Percentiles rank a stretch among this genome's conserved stretches.
phyloP scores from a whole-genome alignment of 164 flowering plant species.

The Santalum album region DNA sequence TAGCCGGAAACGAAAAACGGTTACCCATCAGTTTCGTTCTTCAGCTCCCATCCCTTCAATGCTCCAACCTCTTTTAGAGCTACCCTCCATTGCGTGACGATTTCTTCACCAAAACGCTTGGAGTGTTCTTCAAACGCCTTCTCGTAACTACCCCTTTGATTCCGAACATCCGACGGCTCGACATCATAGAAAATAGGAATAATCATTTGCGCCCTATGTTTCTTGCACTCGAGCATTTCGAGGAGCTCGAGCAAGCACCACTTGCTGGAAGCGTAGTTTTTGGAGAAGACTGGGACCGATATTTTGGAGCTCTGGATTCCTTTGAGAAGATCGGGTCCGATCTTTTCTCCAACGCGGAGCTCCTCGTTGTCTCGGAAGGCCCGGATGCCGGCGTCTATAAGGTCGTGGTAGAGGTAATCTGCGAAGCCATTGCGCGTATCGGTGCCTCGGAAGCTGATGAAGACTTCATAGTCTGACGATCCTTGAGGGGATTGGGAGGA shows the following conservation, averaged over 20 bases:
- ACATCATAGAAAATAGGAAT: not conserved
- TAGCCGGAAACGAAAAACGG: too few species aligned
- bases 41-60: not conserved
- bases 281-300: not conserved
- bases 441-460: not conserved
- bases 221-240: not conserved
- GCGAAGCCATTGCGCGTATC: not conserved
- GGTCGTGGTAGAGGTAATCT: not conserved
- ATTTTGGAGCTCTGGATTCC: not conserved
- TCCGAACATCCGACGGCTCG: not conserved
- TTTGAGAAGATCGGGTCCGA: not conserved
- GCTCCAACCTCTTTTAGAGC: not conserved
- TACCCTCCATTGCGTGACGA: not conserved
- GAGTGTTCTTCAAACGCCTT: not conserved
- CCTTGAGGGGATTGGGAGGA: too few species aligned
- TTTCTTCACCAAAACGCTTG: not conserved
- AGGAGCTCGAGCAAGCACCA: slow-evolving; percentile 1
- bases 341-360: not conserved
- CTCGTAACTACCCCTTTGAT: not conserved
- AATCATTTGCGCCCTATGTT: not conserved
- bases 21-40: too few species aligned
- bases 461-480: not conserved
- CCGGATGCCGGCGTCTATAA: not conserved
- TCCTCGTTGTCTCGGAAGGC: not conserved
- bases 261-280: not conserved